Evolutionary conservation across 768 basidiomycete genomes (phyloP).

Genomic region (Termitomyces sp.): DNA sequence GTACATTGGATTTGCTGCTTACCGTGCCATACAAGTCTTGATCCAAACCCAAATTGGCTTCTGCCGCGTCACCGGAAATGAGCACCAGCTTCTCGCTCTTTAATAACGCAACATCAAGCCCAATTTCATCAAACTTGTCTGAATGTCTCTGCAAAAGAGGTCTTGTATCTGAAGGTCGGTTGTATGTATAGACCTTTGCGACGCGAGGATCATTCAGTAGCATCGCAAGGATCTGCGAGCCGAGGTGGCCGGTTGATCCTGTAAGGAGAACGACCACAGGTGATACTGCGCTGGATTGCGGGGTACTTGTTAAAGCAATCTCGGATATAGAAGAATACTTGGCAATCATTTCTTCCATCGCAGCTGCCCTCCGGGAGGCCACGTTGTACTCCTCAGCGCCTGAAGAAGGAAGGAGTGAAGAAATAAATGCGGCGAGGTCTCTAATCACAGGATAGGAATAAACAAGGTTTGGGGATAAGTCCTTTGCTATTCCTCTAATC

Average conservation of each 20-base stretch:
- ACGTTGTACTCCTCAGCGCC: neutral
- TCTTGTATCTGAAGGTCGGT: constrained; percentile 1
- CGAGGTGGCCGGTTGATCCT: neutral
- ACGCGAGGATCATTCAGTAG: neutral
- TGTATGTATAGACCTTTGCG: constrained; percentile 31
- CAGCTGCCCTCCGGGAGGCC: neutral
- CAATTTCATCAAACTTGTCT: neutral
- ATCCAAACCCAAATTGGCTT: neutral
- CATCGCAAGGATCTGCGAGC: neutral
- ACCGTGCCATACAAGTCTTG: neutral
- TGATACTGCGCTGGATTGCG: neutral
- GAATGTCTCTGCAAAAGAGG: neutral
- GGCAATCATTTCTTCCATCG: neutral
- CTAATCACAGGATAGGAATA: constrained; percentile 35
- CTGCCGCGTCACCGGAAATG: neutral
- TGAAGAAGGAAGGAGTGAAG: neutral
- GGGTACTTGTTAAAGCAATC: neutral
- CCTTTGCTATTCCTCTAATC: constrained; percentile 8
- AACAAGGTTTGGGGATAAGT: constrained; percentile 30
- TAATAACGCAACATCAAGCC: neutral
- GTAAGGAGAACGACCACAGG: neutral
- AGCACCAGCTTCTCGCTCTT: neutral
- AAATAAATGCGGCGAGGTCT: constrained; percentile 2
- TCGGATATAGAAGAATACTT: neutral
- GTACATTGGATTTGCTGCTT: neutral